phyloP scores from a whole-genome alignment of 2,329 filamentous ascomycete species.

The Scedosporium dehoogii region DNA sequence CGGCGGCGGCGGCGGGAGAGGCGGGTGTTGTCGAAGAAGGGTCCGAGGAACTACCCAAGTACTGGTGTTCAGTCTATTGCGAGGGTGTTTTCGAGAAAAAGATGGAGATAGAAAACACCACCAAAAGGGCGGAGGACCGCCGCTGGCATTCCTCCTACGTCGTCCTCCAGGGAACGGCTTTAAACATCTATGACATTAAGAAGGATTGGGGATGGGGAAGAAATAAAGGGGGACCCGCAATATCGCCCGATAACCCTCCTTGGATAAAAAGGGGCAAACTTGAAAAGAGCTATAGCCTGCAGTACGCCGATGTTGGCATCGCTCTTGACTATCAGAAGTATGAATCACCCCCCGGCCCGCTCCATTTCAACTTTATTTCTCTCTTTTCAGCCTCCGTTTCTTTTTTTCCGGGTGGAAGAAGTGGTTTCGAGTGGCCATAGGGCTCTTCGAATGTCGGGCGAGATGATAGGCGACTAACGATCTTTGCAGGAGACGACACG shows the following conservation, averaged over 20 bases:
- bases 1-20: neutral
- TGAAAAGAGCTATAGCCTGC: constrained; percentile 58
- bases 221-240: constrained; percentile 36
- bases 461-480: constrained; percentile 1
- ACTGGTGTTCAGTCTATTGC: constrained; percentile 44
- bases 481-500: constrained; percentile 43
- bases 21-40: constrained; percentile 17
- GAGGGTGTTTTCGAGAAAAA: constrained; percentile 52
- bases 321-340: constrained; percentile 64
- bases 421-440: neutral
- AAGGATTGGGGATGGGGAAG: constrained; percentile 42
- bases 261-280: constrained; percentile 45
- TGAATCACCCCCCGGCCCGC: constrained; percentile 16
- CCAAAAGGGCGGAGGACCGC: constrained; percentile 50
- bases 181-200: constrained; percentile 56
- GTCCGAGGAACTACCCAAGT: constrained; percentile 41
- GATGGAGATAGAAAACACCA: constrained; percentile 56
- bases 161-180: constrained; percentile 56
- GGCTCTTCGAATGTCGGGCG: neutral
- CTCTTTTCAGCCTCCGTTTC: neutral
- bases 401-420: no score
- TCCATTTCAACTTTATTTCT: constrained; percentile 1
- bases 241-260: constrained; percentile 38
- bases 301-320: constrained; percentile 66
- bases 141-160: constrained; percentile 56